Percentiles rank a stretch among this genome's conserved stretches.
These are phyloP conservation scores for Claviceps maximensis DNA, from an alignment of 2,329 filamentous ascomycete species.

Conservation along the genomic window DNA sequence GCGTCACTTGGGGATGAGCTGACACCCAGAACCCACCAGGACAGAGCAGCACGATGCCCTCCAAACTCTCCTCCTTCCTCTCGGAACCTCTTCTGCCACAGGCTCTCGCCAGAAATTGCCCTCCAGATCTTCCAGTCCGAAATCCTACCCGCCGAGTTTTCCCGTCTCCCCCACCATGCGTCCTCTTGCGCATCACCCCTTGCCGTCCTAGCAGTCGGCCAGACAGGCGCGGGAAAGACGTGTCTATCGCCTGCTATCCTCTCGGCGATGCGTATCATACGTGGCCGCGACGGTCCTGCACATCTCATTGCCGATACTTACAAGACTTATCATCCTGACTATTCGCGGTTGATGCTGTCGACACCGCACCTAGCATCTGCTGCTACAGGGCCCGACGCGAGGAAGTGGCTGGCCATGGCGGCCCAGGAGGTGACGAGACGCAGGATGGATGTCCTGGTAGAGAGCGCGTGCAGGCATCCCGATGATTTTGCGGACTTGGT, in stretches of 20 bases:
- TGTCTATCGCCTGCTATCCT: slow-evolving; percentile 26
- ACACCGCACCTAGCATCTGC: slow-evolving; percentile 23
- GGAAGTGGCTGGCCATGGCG: slow-evolving; percentile 30
- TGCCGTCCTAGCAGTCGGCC: slow-evolving; percentile 31
- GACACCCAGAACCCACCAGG: not conserved
- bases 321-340: slow-evolving; percentile 34
- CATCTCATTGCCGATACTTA: slow-evolving; percentile 37
- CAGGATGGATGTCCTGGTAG: slow-evolving; percentile 26
- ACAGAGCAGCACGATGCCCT: slow-evolving; percentile 1
- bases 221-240: slow-evolving; percentile 37
- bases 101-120: slow-evolving; percentile 18
- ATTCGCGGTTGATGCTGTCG: slow-evolving; percentile 18
- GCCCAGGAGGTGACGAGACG: slow-evolving; percentile 19
- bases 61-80: slow-evolving; percentile 10
- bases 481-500: slow-evolving; percentile 26
- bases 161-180: slow-evolving; percentile 6
- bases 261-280: slow-evolving; percentile 15
- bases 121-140: slow-evolving; percentile 17
- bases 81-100: slow-evolving; percentile 18
- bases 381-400: slow-evolving; percentile 27
- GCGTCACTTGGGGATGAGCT: not conserved
- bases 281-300: slow-evolving; percentile 9
- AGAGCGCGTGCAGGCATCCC: slow-evolving; percentile 31
- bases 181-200: slow-evolving; percentile 15
- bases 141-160: slow-evolving; percentile 23